phyloP scores from a whole-genome alignment of 139 green algal species.

The Picochlorum sp. region DNA sequence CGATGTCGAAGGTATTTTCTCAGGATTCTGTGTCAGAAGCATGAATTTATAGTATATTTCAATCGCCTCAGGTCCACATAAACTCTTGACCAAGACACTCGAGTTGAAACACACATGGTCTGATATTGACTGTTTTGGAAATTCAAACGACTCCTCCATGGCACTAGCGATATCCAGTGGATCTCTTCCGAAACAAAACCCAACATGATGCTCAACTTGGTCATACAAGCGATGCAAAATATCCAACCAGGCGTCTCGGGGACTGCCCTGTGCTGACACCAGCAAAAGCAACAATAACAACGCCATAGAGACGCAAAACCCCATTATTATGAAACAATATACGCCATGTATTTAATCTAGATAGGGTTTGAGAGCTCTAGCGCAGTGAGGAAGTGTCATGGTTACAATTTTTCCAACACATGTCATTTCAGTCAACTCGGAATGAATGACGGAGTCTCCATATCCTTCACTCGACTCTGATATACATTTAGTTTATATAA shows the following conservation, averaged over 20 bases:
- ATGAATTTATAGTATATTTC: constrained; percentile 39
- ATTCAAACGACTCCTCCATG: constrained; percentile 18
- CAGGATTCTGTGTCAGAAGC: constrained; percentile 36
- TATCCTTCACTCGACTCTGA: too few species aligned
- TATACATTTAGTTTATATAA: too few species aligned
- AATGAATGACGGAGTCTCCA: too few species aligned
- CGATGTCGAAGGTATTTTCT: constrained; percentile 37
- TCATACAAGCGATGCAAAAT: constrained; percentile 22
- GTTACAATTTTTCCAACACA: too few species aligned
- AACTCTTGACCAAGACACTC: constrained; percentile 7
- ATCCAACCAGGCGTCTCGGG: constrained; percentile 9
- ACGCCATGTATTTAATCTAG: not conserved
- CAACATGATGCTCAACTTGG: constrained; percentile 13
- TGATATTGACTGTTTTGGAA: constrained; percentile 18
- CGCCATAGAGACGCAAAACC: too few species aligned
- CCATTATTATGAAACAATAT: too few species aligned
- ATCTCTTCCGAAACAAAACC: constrained; percentile 32
- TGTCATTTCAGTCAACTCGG: too few species aligned
- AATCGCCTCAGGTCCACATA: constrained; percentile 28
- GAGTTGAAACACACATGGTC: constrained; percentile 31
- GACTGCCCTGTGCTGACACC: too few species aligned
- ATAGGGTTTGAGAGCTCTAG: not conserved
- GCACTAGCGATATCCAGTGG: constrained; percentile 11
- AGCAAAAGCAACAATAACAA: not conserved
- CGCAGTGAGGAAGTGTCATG: not conserved